A percentile compares a stretch with the other conserved stretches of the same genome.
phyloP scores from a whole-genome alignment of 306 rosid genomes.

The Castanea sativa region DNA sequence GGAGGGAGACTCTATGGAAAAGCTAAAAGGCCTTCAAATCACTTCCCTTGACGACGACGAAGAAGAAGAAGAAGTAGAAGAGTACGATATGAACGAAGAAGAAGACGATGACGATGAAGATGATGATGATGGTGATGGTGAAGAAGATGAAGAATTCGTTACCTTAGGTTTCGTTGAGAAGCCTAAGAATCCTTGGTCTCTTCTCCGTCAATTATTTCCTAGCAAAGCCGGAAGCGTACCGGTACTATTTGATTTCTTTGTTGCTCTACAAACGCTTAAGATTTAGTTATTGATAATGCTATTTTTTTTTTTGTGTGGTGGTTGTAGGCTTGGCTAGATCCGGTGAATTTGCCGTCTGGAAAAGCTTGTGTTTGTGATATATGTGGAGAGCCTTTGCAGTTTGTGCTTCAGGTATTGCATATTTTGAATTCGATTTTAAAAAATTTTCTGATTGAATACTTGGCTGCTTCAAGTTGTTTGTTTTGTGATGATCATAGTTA shows the following conservation, averaged over 20 bases:
- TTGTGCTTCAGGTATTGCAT: slow-evolving; percentile 71
- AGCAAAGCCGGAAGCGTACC: slow-evolving; percentile 95
- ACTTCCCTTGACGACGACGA: slow-evolving; percentile 41
- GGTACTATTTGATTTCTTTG: slow-evolving; percentile 22
- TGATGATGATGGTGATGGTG: slow-evolving; percentile 16
- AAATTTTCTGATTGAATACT: too few species aligned
- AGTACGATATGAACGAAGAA: slow-evolving; percentile 13
- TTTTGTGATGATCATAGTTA: too few species aligned
- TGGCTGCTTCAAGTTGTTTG: too few species aligned
- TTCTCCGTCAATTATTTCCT: slow-evolving; percentile 62
- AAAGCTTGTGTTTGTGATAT: slow-evolving; percentile 59
- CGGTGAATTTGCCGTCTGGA: slow-evolving; percentile 67
- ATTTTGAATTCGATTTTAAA: neutral
- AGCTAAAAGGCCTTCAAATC: slow-evolving; percentile 40
- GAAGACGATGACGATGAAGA: slow-evolving; percentile 11
- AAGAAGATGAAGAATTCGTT: slow-evolving; percentile 40
- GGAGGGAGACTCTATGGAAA: slow-evolving; percentile 22
- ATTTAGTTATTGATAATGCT: neutral
- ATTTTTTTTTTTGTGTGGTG: neutral
- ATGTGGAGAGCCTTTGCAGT: slow-evolving; percentile 71
- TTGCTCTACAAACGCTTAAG: too few species aligned
- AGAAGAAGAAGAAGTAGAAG: slow-evolving; percentile 19
- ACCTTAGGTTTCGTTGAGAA: slow-evolving; percentile 63
- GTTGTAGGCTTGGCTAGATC: slow-evolving; percentile 89
- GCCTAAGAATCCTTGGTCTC: slow-evolving; percentile 51